Base-by-base conservation (phyloP, 306 rosid genomes). In the Neltuma alba region DNA sequence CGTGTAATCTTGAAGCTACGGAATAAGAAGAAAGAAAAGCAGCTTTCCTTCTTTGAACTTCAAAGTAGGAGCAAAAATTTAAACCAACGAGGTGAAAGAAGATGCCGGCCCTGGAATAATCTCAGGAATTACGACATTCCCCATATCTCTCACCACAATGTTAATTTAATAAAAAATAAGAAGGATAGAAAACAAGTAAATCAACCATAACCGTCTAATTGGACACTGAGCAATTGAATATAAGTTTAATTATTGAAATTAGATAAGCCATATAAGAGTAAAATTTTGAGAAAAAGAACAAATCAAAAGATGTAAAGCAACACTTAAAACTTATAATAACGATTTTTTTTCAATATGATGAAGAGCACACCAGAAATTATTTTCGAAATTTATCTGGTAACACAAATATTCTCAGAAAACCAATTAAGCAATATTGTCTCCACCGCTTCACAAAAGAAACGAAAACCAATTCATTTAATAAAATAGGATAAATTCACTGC, bases 191-290 rank as follows among this genome's bases (percentile, higher is more conserved):
- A 55, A 67, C 37, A 25, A 31, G 52, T 44, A 30, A 30, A 81
- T 34, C 38, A 66, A 57, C 45, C 33, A 15, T 20, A 12, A 63
- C 33, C 20, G 40, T 12, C 18, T 38, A 16, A 50, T 64, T 63
- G 50, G 45, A 79, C 11, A 52, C 13, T 14, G 61, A 76, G 81
- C 28, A 52, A 57, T 54, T 31, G 63, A 75, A 67, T 33, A 57
- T 31, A 25, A 28, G 28, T 41, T 11, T 33, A 23, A 37, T 64
- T 13, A 40, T 68, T 12, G 16, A 40, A 41, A 68, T 36, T 41
- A 25, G 12, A 40, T 13, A 41, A 38, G 13, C 62, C 7, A 25
- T 23, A 72, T 31, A 12, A 50, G 34, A 41, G 9, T 10, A 38
- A 38, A 38, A 2, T 31, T n/a, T 18, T 11, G 31, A 21, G 2